phyloP scores from a whole-genome alignment of 345 rosid species.

The Clausena lansium region DNA sequence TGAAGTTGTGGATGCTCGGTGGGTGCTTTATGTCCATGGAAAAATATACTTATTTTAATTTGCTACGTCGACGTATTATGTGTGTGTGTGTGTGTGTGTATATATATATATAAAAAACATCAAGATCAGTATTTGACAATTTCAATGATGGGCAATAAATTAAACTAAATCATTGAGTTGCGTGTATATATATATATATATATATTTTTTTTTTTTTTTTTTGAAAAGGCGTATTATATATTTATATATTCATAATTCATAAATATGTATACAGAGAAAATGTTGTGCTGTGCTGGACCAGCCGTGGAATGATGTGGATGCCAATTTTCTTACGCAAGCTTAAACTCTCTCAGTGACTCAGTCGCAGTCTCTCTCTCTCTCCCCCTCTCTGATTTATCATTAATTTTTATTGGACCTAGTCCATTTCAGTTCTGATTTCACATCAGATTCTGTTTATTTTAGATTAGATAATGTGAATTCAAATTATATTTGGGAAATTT shows the following conservation, averaged over 20 bases:
- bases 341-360: too few relatives aligned
- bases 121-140: neutral
- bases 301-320: constrained; percentile 17
- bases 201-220: too few relatives aligned
- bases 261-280: neutral
- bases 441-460: neutral
- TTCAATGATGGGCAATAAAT: neutral
- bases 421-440: too few relatives aligned
- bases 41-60: neutral
- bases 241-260: too few relatives aligned
- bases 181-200: too few relatives aligned
- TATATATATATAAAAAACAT: too few relatives aligned
- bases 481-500: too few relatives aligned
- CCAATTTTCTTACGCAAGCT: neutral
- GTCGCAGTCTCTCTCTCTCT: too few relatives aligned
- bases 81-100: too few relatives aligned
- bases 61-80: neutral
- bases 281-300: constrained; percentile 29
- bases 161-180: too few relatives aligned
- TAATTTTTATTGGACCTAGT: neutral
- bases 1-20: constrained; percentile 11
- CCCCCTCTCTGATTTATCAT: neutral
- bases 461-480: neutral
- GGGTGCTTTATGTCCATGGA: constrained; percentile 20
- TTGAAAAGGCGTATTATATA: too few relatives aligned